Percentiles rank a stretch among this genome's conserved stretches.
Evolutionary conservation across 768 basidiomycete genomes (phyloP).

Genomic region (Phallus indusiatus): DNA sequence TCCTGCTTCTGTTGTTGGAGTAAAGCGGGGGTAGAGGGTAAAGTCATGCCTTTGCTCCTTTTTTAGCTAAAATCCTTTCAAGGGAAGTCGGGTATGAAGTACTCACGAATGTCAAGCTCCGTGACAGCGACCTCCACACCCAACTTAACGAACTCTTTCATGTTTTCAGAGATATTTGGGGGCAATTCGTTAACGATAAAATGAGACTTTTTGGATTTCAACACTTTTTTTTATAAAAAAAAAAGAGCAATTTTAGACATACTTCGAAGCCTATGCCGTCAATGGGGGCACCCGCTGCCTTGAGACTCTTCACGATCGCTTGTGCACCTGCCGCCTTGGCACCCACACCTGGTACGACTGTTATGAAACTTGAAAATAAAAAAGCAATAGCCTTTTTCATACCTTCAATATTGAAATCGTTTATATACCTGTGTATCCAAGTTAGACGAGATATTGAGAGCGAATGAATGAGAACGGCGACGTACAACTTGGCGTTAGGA

Average conservation of each 20-base stretch:
- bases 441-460: not conserved
- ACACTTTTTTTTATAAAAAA: not conserved
- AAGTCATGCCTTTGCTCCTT: constrained; percentile 26
- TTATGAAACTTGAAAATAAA: not conserved
- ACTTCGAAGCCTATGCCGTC: not conserved
- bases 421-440: not conserved
- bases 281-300: not conserved
- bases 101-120: constrained; percentile 50
- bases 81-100: not conserved
- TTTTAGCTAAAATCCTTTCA: not conserved
- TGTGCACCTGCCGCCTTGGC: not conserved
- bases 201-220: constrained; percentile 21
- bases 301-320: not conserved
- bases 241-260: not conserved
- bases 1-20: constrained; percentile 47
- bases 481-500: constrained; percentile 35
- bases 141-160: constrained; percentile 44
- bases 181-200: constrained; percentile 52
- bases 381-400: not conserved
- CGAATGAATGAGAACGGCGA: constrained; percentile 19
- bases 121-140: constrained; percentile 62
- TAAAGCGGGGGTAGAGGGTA: constrained; percentile 39
- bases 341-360: not conserved
- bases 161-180: constrained; percentile 32
- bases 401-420: not conserved